phyloP scores from a whole-genome alignment of 805 yeast genomes.

The Candida awuae region DNA sequence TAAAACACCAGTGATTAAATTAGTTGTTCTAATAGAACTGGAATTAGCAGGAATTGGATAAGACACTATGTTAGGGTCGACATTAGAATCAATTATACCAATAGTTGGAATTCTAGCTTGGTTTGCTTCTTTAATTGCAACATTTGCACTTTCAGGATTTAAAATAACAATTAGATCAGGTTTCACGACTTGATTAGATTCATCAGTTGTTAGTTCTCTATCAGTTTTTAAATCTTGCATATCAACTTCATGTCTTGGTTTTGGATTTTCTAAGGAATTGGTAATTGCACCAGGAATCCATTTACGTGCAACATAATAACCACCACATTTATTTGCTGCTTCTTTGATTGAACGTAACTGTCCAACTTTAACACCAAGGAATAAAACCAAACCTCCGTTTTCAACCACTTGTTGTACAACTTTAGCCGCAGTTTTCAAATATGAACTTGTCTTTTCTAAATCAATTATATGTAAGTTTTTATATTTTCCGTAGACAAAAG shows the following conservation, averaged over 20 bases:
- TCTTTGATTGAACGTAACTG: conserved; percentile 66
- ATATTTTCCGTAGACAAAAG: conserved; percentile 79
- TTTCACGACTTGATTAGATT: conserved; percentile 50
- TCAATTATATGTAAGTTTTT: conserved; percentile 90
- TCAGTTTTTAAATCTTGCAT: conserved; percentile 61
- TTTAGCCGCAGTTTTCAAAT: conserved; percentile 72
- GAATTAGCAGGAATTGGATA: conserved; percentile 97
- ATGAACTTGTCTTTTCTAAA: conserved; percentile 69
- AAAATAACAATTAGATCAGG: conserved; percentile 85
- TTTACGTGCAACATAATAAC: conserved; percentile 71
- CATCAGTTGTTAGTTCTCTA: conserved; percentile 44
- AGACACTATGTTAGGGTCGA: conserved; percentile 81
- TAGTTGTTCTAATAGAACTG: conserved; percentile 75
- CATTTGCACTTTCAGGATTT: conserved; percentile 82
- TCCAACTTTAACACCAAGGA: conserved; percentile 76
- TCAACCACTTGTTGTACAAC: conserved; percentile 78
- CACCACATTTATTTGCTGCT: conserved; percentile 72
- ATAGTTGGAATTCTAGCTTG: conserved; percentile 82
- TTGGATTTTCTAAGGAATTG: conserved; percentile 52
- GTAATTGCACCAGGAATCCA: conserved; percentile 97
- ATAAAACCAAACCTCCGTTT: conserved; percentile 74
- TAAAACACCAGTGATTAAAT: conserved; percentile 73
- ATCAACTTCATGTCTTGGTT: conserved; percentile 70
- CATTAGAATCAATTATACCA: conserved; percentile 89
- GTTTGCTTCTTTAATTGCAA: conserved; percentile 73